These are phyloP conservation scores for Dryas octopetala DNA, from an alignment of 306 rosid species.

Conservation along the genomic window DNA sequence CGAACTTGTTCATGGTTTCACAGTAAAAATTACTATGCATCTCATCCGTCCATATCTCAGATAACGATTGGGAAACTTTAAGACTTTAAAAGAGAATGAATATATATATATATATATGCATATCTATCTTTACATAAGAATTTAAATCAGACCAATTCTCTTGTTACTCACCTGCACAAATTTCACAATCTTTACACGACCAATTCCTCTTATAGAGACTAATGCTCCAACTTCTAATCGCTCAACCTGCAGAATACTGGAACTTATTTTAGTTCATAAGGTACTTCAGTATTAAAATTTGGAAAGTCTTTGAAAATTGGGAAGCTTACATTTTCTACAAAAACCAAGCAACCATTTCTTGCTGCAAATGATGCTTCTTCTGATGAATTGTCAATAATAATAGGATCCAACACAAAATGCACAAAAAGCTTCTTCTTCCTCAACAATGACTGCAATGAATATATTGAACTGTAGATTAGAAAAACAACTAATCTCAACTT, in stretches of 20 bases:
- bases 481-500: background rate
- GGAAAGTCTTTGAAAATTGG: background rate
- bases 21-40: background rate
- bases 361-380: slow-evolving; percentile 50
- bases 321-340: slow-evolving; percentile 46
- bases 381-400: slow-evolving; percentile 34
- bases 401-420: slow-evolving; percentile 55
- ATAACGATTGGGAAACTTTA: background rate
- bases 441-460: slow-evolving; percentile 37
- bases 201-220: slow-evolving; percentile 49
- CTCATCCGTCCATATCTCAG: too few species aligned
- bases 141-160: slow-evolving; percentile 3
- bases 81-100: background rate
- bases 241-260: slow-evolving; percentile 44
- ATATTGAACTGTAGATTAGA: background rate
- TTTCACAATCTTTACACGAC: slow-evolving; percentile 37
- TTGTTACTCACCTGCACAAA: slow-evolving; percentile 37
- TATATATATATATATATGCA: background rate
- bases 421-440: slow-evolving; percentile 44
- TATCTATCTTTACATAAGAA: background rate
- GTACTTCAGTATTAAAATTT: background rate
- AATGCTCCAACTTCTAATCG: slow-evolving; percentile 49
- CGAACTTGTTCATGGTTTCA: too few species aligned
- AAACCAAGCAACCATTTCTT: slow-evolving; percentile 45
- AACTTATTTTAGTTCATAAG: slow-evolving; percentile 21